Conservation (phyloP, 106 monocot genomes). For the Acanthochlamys bracteata region DNA sequence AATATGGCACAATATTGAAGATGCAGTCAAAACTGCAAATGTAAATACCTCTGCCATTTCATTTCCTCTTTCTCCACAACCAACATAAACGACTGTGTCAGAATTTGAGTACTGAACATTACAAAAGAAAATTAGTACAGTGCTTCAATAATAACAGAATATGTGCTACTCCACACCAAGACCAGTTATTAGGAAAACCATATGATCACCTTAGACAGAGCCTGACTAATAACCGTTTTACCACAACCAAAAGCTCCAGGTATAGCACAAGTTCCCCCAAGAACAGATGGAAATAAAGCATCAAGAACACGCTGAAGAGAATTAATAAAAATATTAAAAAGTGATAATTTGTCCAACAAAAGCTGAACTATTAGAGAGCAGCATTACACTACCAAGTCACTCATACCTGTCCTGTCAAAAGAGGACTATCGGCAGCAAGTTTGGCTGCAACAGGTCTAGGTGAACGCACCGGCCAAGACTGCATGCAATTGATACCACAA, state of each 20-base stretch:
- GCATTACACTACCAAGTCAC: background rate
- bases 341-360: background rate
- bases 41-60: slow-evolving; percentile 94
- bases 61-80: slow-evolving; percentile 99
- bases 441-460: slow-evolving; percentile 93
- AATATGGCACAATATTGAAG: background rate
- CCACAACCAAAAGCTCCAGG: slow-evolving; percentile 99
- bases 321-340: background rate
- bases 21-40: background rate
- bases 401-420: slow-evolving; percentile 93
- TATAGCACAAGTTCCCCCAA: slow-evolving; percentile 99
- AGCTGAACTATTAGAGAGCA: background rate
- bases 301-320: slow-evolving; percentile 84
- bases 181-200: no score
- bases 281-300: slow-evolving; percentile 97
- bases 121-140: background rate
- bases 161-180: background rate
- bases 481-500: slow-evolving; percentile 5
- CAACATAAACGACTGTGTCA: slow-evolving; percentile 95
- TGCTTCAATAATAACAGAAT: background rate
- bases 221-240: slow-evolving; percentile 99
- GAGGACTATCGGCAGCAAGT: slow-evolving; percentile 97
- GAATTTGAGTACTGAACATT: slow-evolving; percentile 92
- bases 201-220: slow-evolving; percentile 79
- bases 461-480: slow-evolving; percentile 96